Evolutionary conservation across 2,329 filamentous ascomycete species (phyloP).

Genomic region (Chaetomium strumarium): DNA sequence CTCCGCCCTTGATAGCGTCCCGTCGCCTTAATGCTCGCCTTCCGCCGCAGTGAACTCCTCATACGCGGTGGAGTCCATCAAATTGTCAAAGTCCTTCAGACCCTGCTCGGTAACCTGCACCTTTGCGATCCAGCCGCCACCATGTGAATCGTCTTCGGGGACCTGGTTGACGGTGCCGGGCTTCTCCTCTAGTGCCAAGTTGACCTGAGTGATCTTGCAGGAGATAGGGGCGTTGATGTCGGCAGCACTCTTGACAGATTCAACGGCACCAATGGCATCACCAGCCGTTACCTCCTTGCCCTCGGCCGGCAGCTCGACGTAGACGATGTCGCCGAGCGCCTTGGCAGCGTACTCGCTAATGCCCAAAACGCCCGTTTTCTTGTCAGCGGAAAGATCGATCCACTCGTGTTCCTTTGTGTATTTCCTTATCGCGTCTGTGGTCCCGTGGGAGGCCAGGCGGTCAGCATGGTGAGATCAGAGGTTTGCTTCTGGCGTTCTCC

Average conservation of each 20-base stretch:
- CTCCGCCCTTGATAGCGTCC: neutral
- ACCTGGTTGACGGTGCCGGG: constrained; percentile 83
- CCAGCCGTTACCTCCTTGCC: constrained; percentile 65
- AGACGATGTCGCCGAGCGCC: constrained; percentile 92
- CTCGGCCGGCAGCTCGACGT: constrained; percentile 80
- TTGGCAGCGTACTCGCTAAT: constrained; percentile 90
- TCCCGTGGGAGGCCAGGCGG: constrained; percentile 28
- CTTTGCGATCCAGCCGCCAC: constrained; percentile 89
- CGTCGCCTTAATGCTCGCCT: constrained; percentile 32
- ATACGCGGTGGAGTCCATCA: constrained; percentile 78
- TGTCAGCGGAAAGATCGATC: constrained; percentile 81
- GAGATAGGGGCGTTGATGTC: constrained; percentile 88
- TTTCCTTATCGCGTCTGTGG: constrained; percentile 62
- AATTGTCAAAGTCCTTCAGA: constrained; percentile 60
- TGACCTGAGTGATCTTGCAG: constrained; percentile 70
- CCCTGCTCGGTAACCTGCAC: constrained; percentile 66
- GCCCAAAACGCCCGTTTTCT: constrained; percentile 73
- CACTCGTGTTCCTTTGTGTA: constrained; percentile 99
- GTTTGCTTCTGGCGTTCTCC: constrained; percentile 26
- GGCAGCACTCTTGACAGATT: constrained; percentile 97
- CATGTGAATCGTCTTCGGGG: constrained; percentile 69
- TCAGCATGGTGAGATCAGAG: constrained; percentile 8
- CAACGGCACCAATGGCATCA: constrained; percentile 87
- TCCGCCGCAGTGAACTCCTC: constrained; percentile 58
- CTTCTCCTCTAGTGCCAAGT: constrained; percentile 72